Conservation (phyloP, 208 protist species). For the Novymonas esmeraldas region DNA sequence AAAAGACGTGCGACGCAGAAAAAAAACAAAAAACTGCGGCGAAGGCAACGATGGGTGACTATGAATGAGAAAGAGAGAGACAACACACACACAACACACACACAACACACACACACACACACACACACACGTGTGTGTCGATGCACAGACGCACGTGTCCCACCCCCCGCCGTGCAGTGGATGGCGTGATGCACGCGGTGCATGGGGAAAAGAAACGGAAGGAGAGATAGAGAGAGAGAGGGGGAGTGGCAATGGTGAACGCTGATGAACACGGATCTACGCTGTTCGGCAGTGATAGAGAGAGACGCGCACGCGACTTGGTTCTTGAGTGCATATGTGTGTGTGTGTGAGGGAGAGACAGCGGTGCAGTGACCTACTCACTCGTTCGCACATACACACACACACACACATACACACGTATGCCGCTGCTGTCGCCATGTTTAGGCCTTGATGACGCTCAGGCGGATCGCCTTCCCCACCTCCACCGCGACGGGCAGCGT, state of each 20-base stretch:
- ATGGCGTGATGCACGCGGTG: neutral
- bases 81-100: neutral
- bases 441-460: conserved; percentile 33
- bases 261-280: neutral
- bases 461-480: conserved; percentile 56
- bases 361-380: no score
- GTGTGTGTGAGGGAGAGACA: no score
- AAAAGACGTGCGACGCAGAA: no score
- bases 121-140: neutral
- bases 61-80: no score
- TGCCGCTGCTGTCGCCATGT: neutral
- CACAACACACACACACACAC: neutral
- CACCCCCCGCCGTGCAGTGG: neutral
- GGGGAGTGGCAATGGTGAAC: neutral
- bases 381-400: no score
- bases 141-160: neutral
- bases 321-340: no score
- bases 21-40: no score
- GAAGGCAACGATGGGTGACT: no score
- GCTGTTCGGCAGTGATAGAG: neutral
- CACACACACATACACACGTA: no score
- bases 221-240: neutral
- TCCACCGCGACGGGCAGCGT: conserved; percentile 59
- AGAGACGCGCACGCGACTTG: neutral
- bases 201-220: neutral